These are phyloP conservation scores for Geranium brycei DNA, from an alignment of 345 rosid species.

Conservation along the genomic window DNA sequence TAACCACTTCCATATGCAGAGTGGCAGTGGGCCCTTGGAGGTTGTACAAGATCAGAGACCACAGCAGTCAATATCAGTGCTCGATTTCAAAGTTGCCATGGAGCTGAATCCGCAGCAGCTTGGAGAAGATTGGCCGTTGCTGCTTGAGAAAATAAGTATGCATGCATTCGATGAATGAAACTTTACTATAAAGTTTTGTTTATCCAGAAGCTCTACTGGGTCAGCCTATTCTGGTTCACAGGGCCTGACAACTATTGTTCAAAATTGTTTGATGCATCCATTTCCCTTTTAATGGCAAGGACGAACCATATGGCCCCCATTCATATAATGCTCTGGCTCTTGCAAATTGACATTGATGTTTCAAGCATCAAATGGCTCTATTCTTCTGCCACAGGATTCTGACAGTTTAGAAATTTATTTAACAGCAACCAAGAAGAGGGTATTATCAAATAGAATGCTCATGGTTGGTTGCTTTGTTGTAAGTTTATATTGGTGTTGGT, in stretches of 20 bases:
- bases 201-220: slow-evolving; percentile 16
- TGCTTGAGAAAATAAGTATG: slow-evolving; percentile 63
- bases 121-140: slow-evolving; percentile 90
- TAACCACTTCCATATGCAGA: slow-evolving; percentile 47
- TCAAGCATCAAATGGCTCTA: slow-evolving; percentile 21
- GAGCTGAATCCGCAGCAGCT: slow-evolving; percentile 85
- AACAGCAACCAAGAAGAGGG: slow-evolving; percentile 1
- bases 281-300: slow-evolving; percentile 12
- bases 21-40: slow-evolving; percentile 29
- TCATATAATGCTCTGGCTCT: slow-evolving; percentile 21
- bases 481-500: slow-evolving; percentile 32
- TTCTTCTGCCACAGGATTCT: slow-evolving; percentile 29
- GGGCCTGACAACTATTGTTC: slow-evolving; percentile 17
- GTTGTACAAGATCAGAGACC: slow-evolving; percentile 36
- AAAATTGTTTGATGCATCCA: slow-evolving; percentile 17
- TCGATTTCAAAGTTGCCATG: slow-evolving; percentile 90
- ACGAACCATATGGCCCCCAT: slow-evolving; percentile 28
- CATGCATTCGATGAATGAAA: slow-evolving; percentile 42
- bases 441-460: slow-evolving; percentile 5
- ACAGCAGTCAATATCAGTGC: slow-evolving; percentile 48
- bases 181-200: slow-evolving; percentile 16
- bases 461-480: slow-evolving; percentile 39
- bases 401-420: slow-evolving; percentile 29
- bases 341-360: slow-evolving; percentile 21
- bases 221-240: slow-evolving; percentile 27